Base-by-base conservation (phyloP, 1,284 basidiomycete species). In the Fomitopsis betulina region DNA sequence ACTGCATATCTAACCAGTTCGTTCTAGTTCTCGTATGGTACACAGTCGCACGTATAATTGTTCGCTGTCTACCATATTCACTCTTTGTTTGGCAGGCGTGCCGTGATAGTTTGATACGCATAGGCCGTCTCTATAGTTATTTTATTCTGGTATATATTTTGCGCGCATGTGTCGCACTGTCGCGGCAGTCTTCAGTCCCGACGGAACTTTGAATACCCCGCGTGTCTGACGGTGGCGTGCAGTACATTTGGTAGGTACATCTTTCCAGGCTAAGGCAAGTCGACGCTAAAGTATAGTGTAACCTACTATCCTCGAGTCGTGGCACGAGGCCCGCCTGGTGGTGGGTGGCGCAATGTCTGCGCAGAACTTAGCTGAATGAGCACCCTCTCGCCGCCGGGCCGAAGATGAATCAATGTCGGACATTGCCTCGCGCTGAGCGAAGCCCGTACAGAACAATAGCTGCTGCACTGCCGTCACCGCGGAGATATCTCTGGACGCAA, bases 31-130 rank as follows among this genome's bases (percentile, higher is more conserved):
- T 51, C n/a, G 32, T 47, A 47, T 19, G 49, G 49, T 51, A 51
- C 32, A 35, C 49, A 51, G 49, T 51, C 49, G 49, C 49, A 37
- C 49, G 49, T 35, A 35, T 51, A 51, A 51, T 51, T 51, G 49
- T 51, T 32, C 32, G 32, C 49, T 51, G 49, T 51, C 5, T 51
- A 51, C 49, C 49, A 30, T 51, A 51, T 33, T 17, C 49, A 9
- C n/a, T 19, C 12, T 51, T 51, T 51, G 49, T 33, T 51, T 35
- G 5, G 2, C 17, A 51, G 45, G 25, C 32, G 49, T 13, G 49
- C 8, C 49, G 17, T 13, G 17, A 23, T 23, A 51, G 49, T 51
- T 51, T 37, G 49, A 51, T 21, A 51, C 49, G n/a, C 25, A 35
- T 7, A 19, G 32, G 21, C 13, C 32, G 49, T 19, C 49, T 37